Evolutionary conservation across 2,329 filamentous ascomycete genomes (phyloP).

Genomic region (Lasiodiplodia hormozganensis): DNA sequence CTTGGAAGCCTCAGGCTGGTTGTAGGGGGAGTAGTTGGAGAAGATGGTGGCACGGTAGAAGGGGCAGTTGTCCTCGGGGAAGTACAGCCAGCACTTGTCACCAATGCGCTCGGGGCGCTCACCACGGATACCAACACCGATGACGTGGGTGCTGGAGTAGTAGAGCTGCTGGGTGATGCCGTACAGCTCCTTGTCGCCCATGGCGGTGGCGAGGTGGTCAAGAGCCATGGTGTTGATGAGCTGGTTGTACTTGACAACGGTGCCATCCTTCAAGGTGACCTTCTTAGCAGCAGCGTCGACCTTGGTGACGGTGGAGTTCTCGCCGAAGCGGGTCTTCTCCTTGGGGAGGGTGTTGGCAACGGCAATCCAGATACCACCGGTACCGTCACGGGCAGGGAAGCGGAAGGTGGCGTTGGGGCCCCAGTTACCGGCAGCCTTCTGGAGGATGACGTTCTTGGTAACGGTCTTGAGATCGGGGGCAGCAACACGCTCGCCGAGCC

Average conservation of each 20-base stretch:
- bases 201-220: slow-evolving; percentile 83
- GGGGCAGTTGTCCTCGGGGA: slow-evolving; percentile 97
- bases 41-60: slow-evolving; percentile 99
- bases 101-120: slow-evolving; percentile 92
- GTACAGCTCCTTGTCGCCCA: slow-evolving; percentile 86
- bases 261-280: slow-evolving; percentile 83
- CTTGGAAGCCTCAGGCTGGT: slow-evolving; percentile 82
- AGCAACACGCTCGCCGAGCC: slow-evolving; percentile 98
- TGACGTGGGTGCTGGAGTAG: slow-evolving; percentile 97
- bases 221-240: slow-evolving; percentile 96
- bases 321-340: slow-evolving; percentile 90
- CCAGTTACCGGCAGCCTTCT: slow-evolving; percentile 97
- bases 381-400: slow-evolving; percentile 94
- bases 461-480: slow-evolving; percentile 94
- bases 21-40: slow-evolving; percentile 99
- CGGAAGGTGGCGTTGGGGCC: slow-evolving; percentile 98
- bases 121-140: slow-evolving; percentile 93
- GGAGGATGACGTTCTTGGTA: slow-evolving; percentile 91
- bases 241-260: slow-evolving; percentile 88
- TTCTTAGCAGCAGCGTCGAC: slow-evolving; percentile 86
- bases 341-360: slow-evolving; percentile 91
- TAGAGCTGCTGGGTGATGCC: slow-evolving; percentile 87
- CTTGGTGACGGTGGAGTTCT: slow-evolving; percentile 81
- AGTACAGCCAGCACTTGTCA: slow-evolving; percentile 99
- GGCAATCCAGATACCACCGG: slow-evolving; percentile 98